These are phyloP conservation scores for Myrica gale DNA, from an alignment of 306 rosid species.

Conservation along the genomic window DNA sequence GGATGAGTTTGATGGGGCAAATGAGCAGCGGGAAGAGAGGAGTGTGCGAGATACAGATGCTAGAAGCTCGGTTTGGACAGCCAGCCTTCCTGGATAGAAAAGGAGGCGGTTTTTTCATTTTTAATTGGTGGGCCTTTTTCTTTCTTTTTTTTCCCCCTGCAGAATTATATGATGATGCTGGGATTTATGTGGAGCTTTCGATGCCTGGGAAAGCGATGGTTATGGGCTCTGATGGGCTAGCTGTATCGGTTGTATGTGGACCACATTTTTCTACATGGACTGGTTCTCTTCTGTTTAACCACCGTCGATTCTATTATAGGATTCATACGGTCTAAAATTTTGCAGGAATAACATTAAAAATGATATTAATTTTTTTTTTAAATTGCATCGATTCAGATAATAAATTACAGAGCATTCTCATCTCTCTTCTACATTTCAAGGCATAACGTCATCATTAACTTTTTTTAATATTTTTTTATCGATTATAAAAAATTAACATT, in stretches of 20 bases:
- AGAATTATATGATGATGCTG: too few species aligned
- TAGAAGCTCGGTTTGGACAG: constrained; percentile 13
- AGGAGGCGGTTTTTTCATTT: neutral
- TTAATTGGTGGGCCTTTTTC: too few species aligned
- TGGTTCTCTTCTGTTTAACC: neutral
- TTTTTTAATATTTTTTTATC: too few species aligned
- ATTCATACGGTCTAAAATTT: too few species aligned
- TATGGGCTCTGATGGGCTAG: neutral
- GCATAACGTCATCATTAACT: too few species aligned
- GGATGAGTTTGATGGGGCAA: constrained; percentile 2
- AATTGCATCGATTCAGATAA: too few species aligned
- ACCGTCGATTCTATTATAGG: neutral
- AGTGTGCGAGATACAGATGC: neutral
- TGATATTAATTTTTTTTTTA: too few species aligned
- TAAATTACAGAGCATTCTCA: too few species aligned
- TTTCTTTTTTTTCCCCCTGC: too few species aligned
- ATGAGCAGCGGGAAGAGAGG: neutral
- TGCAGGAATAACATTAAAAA: too few species aligned
- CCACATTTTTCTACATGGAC: neutral
- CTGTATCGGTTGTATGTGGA: neutral
- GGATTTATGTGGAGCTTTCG: neutral
- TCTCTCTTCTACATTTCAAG: too few species aligned
- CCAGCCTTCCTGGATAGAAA: neutral
- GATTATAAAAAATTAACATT: too few species aligned
- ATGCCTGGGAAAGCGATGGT: neutral